Base-by-base conservation (phyloP, 306 rosid species). In the Purshia tridentata region DNA sequence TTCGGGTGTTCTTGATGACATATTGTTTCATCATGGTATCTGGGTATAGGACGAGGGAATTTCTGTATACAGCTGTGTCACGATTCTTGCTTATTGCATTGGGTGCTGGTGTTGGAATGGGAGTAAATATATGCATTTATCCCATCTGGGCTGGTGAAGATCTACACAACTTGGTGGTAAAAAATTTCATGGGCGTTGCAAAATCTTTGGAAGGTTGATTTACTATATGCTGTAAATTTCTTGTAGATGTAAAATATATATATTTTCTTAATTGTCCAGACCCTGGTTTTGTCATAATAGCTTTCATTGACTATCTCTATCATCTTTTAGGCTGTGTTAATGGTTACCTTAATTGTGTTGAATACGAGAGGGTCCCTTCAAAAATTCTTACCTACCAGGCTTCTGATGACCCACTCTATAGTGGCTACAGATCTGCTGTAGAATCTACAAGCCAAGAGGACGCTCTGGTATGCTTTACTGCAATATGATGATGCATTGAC, bases 141-240 rank as follows among this genome's bases (percentile, higher is more conserved):
- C 99, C 99, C 63, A 95, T 95, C 19, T 95, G 99, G 99, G 97
- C 99, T 55, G 99, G 99, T 9, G 98, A 95, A 80, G 99, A 95
- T 84, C 93, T 95, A 4, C 99, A 95, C 78, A 74, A 88, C 51
- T 86, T 95, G 69, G 96, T 95, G 64, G 96, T 81, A 0, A 95
- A 87, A 70, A 91, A 95, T 74, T 95, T 95, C 81, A n/a, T 61
- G 59, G 92, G 92, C 2, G 96, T 95, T 68, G 99, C 99, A 35
- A 47, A 92, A 18, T 90, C 99, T 55, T 77, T 95, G 70, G 99
- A 95, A 90, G 97, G 97, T 94, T 37, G 42, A 71, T 64, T 62
- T 37, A 19, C 66, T 0, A 6, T 68, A 12, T 59, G 55, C 53
- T 84, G 63, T n/a, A 69, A 37, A 20, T 70, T 29, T 35, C 70